Percentiles rank a stretch among this genome's conserved stretches.
These are phyloP conservation scores for Tephrocybe sp. DNA, from an alignment of 768 basidiomycete genomes.

Conservation along the genomic window DNA sequence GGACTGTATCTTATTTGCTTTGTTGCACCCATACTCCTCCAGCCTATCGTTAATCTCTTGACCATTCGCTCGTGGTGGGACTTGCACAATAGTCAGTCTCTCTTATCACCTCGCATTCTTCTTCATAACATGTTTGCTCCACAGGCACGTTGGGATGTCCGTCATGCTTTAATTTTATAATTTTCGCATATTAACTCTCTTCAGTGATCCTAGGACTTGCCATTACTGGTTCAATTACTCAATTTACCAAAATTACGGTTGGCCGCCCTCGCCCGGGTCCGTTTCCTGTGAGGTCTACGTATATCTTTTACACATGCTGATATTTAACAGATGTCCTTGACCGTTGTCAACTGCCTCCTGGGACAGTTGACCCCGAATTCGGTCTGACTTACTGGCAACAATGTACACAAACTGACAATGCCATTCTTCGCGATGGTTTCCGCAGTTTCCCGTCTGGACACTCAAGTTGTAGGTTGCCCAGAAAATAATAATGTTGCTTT, in stretches of 20 bases:
- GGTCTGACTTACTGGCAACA: conserved; percentile 74
- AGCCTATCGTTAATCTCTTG: conserved; percentile 66
- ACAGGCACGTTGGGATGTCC: conserved; percentile 44
- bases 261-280: conserved; percentile 87
- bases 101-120: conserved; percentile 6
- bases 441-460: conserved; percentile 93
- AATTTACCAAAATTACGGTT: conserved; percentile 83
- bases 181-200: neutral
- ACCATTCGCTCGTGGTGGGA: conserved; percentile 91
- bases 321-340: conserved; percentile 53
- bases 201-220: conserved; percentile 72
- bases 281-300: conserved; percentile 5
- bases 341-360: conserved; percentile 69
- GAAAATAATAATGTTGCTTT: too few species aligned
- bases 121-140: conserved; percentile 3
- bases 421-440: conserved; percentile 78
- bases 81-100: conserved; percentile 61
- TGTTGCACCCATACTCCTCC: conserved; percentile 69
- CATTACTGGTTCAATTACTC: conserved; percentile 80
- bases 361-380: conserved; percentile 65
- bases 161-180: conserved; percentile 9
- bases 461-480: conserved; percentile 71
- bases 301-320: neutral
- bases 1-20: conserved; percentile 53
- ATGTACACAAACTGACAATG: conserved; percentile 69